Percentiles rank a stretch among this genome's conserved stretches.
Evolutionary conservation across 768 basidiomycete species (phyloP).

Genomic region (Chalciporus sphaerocephalus): DNA sequence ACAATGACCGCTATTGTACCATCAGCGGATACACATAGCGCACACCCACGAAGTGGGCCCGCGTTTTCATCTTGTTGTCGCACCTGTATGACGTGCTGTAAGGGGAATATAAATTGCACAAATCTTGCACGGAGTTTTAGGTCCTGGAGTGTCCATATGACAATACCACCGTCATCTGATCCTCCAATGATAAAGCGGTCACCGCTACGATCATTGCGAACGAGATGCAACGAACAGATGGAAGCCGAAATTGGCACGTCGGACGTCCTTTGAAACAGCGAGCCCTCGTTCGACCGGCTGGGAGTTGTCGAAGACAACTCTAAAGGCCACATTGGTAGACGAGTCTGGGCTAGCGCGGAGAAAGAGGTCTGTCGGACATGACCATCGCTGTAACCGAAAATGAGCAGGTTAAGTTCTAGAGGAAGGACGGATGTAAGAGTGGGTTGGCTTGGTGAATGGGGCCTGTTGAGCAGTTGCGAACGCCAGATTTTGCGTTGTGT

Average conservation of each 20-base stretch:
- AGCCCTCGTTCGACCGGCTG: background rate
- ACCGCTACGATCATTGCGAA: conserved; percentile 54
- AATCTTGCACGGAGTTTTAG: conserved; percentile 66
- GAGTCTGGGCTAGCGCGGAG: conserved; percentile 28
- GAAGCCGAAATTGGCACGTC: conserved; percentile 44
- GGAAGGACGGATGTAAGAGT: conserved; percentile 44
- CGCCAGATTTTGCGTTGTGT: conserved; percentile 19
- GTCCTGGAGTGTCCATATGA: conserved; percentile 61
- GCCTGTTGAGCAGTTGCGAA: conserved; percentile 6
- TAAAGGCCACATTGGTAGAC: background rate
- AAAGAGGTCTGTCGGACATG: conserved; percentile 44
- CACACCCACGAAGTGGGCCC: conserved; percentile 61
- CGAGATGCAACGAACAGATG: conserved; percentile 45
- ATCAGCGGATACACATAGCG: conserved; percentile 68
- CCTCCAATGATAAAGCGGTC: conserved; percentile 70
- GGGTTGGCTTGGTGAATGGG: conserved; percentile 5
- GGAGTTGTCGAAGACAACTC: conserved; percentile 4
- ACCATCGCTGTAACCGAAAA: conserved; percentile 67
- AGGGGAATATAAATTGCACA: conserved; percentile 66
- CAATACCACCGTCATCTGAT: conserved; percentile 72
- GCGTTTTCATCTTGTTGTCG: conserved; percentile 40
- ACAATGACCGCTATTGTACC: conserved; percentile 82
- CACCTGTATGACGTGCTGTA: conserved; percentile 56
- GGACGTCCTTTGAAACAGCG: conserved; percentile 37
- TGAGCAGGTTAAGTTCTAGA: conserved; percentile 51